Evolutionary conservation across 225 moss, liverwort and hornwort species (phyloP), one percentile per base, ranked within the genome.

Genomic region (Polytrichum commune): DNA sequence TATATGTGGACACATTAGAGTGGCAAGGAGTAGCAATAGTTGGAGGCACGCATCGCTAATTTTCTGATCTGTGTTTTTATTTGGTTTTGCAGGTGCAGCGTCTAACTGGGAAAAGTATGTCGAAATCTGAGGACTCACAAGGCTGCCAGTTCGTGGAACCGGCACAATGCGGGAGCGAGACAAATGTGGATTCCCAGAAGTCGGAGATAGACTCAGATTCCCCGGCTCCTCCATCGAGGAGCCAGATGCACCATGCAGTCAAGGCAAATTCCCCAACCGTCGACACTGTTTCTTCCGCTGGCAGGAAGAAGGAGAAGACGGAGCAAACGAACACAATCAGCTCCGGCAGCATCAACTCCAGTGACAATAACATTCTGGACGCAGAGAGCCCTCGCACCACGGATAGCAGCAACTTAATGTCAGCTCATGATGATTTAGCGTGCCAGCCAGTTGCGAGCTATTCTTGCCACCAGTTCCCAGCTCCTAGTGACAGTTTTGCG

Each of bases 261-360:
- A 16, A 46, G 16, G 4, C 46, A 13, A 13, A 46, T 16, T 46
- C 46, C 46, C 46, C 46, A 46, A 46, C 16, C 16, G 13, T 46
- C 46, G 46, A 46, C 46, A 46, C 13, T 7, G 55, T 73, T 8
- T 32, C 32, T 9, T 65, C 56, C 9, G 30, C 56, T 13, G 18
- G 46, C 10, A 46, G 68, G 30, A 72, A 67, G 30, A 72, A 67
- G 24, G 82, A 84, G 55, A 73, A 66, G 27, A 63, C 73, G 65
- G 78, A 84, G 29, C 66, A 75, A 23, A 69, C 79, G 3, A 58
- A 79, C 23, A 77, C 79, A 0, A 84, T 87, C 18, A 91, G 93
- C 81, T 91, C 93, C 29, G 91, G 90, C 55, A 93, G 93, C 80
- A 46, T 46, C 46, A 89, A 88, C 73, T 93, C 92, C 7, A 93